These are phyloP conservation scores for Acanthamoeba sp. DNA, from an alignment of 208 protist genomes.

Conservation along the genomic window DNA sequence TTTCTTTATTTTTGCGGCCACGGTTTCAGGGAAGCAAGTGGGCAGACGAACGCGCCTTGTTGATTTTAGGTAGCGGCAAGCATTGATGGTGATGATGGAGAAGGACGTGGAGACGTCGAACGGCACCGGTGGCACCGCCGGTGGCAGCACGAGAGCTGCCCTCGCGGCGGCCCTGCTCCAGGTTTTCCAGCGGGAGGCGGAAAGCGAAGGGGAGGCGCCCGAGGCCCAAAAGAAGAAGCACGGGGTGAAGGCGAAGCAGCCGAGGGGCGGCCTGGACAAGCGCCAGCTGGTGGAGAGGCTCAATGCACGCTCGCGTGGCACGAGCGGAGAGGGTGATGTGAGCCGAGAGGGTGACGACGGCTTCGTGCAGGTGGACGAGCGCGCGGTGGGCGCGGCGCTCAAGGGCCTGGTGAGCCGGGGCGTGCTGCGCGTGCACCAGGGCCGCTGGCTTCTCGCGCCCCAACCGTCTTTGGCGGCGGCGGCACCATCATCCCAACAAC, in stretches of 20 bases:
- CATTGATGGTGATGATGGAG: too few relatives aligned
- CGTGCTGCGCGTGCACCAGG: conserved; percentile 14
- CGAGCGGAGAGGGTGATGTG: not conserved
- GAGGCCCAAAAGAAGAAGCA: not conserved
- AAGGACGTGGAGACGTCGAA: too few relatives aligned
- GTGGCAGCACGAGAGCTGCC: not conserved
- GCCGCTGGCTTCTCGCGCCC: not conserved
- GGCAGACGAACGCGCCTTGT: too few relatives aligned
- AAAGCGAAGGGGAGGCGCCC: not conserved
- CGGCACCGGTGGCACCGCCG: too few relatives aligned
- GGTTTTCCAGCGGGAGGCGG: not conserved
- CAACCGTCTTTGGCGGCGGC: not conserved
- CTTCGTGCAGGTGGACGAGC: not conserved
- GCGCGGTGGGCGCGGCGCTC: not conserved
- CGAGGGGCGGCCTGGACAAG: not conserved
- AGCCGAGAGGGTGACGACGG: not conserved
- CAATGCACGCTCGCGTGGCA: not conserved
- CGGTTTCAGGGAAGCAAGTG: too few relatives aligned
- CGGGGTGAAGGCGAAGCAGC: too few relatives aligned
- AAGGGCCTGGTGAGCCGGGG: conserved; percentile 1
- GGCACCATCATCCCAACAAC: not conserved
- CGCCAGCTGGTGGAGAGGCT: not conserved
- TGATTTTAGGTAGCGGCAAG: too few relatives aligned
- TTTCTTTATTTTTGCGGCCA: too few relatives aligned
- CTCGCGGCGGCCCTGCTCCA: not conserved